Base-by-base conservation (phyloP, 371 early-diverging fungal species). In the Mortierella polycephala region DNA sequence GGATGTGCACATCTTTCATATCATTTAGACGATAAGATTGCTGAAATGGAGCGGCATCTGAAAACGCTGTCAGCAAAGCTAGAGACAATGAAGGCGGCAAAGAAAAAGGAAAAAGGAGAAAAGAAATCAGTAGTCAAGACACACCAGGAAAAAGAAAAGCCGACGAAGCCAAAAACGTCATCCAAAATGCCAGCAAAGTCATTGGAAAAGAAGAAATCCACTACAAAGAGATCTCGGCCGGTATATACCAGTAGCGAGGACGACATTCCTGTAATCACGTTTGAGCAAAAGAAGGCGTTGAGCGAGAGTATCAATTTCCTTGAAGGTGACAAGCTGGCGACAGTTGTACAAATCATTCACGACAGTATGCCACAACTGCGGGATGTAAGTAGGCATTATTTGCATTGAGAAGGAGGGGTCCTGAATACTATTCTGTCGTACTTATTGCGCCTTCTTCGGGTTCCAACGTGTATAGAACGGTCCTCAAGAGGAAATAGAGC, bases 271-370 rank as follows among this genome's bases (percentile, higher is more conserved):
- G 82, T 82, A 47, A 86, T 98, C 49, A 93, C 96, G 0, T 91
- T 93, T 71, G 94, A 95, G 62, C 94, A 97, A 79, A 98, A 97
- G 88, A 88, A 90, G 49, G 95, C 95, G 60, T 87, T 98, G n/a
- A 93, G 93, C 72, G 91, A 90, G 46, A 88, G 87, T 40, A 97
- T 98, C 74, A 93, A 92, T 62, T 87, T 85, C 37, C 84, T 98
- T 53, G 81, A 89, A 6, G 90, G 90, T 16, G 95, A 95, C 21
- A 82, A 91, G 50, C 85, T 96, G 55, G 88, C 87, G 42, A 88
- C 87, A 11, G 96, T 96, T 8, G 89, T 96, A 47, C 86, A 87
- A 61, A 95, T 98, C 52, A 97, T 98, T 74, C 91, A 92, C 57
- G 90, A 85, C 21, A 93, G 92, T 18, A 91, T 95, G 87, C 95